Base-by-base conservation (phyloP, 2,329 filamentous ascomycete species). In the Epichloe festucae region DNA sequence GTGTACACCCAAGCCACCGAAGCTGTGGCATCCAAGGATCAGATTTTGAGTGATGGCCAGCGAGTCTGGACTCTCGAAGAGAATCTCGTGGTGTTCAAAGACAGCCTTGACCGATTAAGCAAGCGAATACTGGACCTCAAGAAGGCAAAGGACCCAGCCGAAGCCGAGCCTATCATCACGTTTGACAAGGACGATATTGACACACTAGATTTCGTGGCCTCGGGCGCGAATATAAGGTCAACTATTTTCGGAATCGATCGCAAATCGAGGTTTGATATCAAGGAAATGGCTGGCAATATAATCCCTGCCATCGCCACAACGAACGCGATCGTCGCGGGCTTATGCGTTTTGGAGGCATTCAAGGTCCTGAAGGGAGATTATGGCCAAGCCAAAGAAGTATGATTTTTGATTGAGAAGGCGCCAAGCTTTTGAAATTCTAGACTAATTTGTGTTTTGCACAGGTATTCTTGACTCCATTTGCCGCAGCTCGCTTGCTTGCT, bases 211-310 rank as follows among this genome's bases (percentile, higher is more conserved):
- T 97, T 98, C 65, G 93, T 98, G 6, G 80, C 89, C 1, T 82
- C 93, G 0, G 88, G 85, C 58, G 89, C 91, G 34, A 98, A 98
- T 62, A 79, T 98, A 23, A 81, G 93, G 44, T 93, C 91, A 1
- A 75, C 80, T 23, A 77, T 95, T n/a, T 98, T 98, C 63, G 85
- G 83, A 52, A 95, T 98, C 53, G 86, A 91, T 50, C 71, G 75
- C 4, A 91, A 89, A 65, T 95, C 89, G 21, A 89, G 94, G 53
- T 98, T 97, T 63, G 90, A 97, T 63, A 90, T 93, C 61, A 98
- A 98, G 71, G 87, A 98, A 69, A 98, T 97, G 91, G 93, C 93
- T 4, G 93, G 93, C 50, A 98, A 98, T 65, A 98, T 98, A 61
- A 98, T 98, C 55, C 93, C 93, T 1, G 93, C 93, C 2, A 98